Base-by-base conservation (phyloP, 352 stramenopile genomes). In the Phytopythium sindhum region DNA sequence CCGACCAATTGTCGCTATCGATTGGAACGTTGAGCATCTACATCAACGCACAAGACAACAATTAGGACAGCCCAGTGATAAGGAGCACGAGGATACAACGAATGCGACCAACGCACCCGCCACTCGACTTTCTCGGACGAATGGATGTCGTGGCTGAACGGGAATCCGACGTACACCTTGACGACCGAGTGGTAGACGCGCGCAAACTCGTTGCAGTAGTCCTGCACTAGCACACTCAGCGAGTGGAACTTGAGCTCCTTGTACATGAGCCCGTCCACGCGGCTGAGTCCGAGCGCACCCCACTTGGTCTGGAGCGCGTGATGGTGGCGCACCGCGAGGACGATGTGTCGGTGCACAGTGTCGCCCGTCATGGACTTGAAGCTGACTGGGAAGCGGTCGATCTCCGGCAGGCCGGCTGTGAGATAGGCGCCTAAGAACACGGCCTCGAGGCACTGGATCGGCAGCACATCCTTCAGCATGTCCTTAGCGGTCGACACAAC, bases 391-490 rank as follows among this genome's bases (percentile, higher is more conserved):
- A 96, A 90, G 24, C 88, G 82, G 33, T 93, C 83, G 19, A 95
- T 69, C 33, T 93, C 81, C 1, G 64, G 51, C 8, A 91, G 58
- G 6, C 75, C 84, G 4, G 87, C 77, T 8, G 88, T 97, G 31
- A 97, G 66, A 50, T 95, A 95, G 8, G 82, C 78, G 4, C 68
- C 84, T 15, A 97, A 68, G 54, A 97, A 97, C 5, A 97, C 86
- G 2, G 84, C 89, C 73, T 97, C 89, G 10, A 97, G 77, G 68
- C 88, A 97, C 63, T 96, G 88, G 54, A 96, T 97, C 28, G 89
- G 86, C 23, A 97, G 65, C n/a, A 78, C 72, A 29, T 97, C 84
- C 50, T 77, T 80, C 26, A 91, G 67, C 52, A 96, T 97, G 17
- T 96, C 88, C 59, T 95, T 93, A 4, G 89, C 89, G 0, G 88